Evolutionary conservation across 2,329 filamentous ascomycete species (phyloP).

Genomic region (Trichoderma sp.): DNA sequence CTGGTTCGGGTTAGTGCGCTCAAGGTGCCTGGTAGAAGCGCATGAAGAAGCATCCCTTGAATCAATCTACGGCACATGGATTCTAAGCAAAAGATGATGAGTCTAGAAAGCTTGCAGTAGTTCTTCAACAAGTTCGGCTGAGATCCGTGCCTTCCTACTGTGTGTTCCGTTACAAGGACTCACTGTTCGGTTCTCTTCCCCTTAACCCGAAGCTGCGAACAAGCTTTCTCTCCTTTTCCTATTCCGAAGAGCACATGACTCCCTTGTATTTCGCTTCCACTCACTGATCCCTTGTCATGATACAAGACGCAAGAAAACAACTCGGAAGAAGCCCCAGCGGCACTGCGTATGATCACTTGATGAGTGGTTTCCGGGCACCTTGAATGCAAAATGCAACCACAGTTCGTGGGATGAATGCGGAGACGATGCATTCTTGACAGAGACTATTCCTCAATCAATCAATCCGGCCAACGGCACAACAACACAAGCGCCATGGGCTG

Average conservation of each 20-base stretch:
- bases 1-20: neutral
- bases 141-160: neutral
- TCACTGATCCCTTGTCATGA: neutral
- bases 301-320: neutral
- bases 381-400: neutral
- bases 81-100: neutral
- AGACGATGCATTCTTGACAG: neutral
- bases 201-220: neutral
- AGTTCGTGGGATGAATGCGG: neutral
- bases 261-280: constrained; percentile 5
- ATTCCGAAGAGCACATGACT: constrained; percentile 10
- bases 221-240: neutral
- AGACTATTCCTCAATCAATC: neutral
- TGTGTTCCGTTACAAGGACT: neutral
- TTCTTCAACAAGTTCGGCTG: neutral
- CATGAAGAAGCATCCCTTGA: constrained; percentile 2
- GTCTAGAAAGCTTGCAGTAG: neutral
- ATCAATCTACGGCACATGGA: neutral
- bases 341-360: constrained; percentile 4
- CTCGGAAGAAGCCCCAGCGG: neutral
- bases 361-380: neutral
- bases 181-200: neutral
- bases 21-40: neutral
- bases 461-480: neutral
- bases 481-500: neutral